Conservation (phyloP, 1,139 yeast genomes). For the Saccharomycopsis crataegensis region DNA sequence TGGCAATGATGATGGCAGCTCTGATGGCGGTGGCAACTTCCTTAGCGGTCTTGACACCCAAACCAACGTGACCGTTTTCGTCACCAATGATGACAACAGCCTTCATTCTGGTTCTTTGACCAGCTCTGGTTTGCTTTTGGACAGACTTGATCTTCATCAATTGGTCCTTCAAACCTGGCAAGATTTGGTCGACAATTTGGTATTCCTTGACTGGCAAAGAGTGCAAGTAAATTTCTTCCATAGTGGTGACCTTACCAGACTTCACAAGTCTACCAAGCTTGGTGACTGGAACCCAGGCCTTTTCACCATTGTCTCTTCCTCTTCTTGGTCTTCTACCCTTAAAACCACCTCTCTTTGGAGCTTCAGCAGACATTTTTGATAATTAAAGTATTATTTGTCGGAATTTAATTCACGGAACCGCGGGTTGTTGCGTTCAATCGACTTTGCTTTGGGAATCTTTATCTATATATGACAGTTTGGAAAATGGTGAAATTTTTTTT, state of each 20-base stretch:
- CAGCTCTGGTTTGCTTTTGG: constrained; percentile 99
- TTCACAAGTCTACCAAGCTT: constrained; percentile 99
- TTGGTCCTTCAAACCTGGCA: constrained; percentile 95
- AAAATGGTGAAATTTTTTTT: background rate
- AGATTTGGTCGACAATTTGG: constrained; percentile 96
- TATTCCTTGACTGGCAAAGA: constrained; percentile 98
- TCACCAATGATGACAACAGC: constrained; percentile 99
- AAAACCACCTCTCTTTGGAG: constrained; percentile 58
- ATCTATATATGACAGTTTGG: background rate
- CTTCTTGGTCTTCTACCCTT: constrained; percentile 55
- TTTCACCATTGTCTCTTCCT: constrained; percentile 77
- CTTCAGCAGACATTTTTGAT: constrained; percentile 45
- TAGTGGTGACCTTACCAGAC: constrained; percentile 94
- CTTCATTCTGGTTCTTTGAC: constrained; percentile 99
- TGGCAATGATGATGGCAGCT: constrained; percentile 99
- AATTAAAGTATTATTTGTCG: constrained; percentile 18
- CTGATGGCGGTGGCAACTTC: constrained; percentile 99
- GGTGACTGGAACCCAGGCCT: constrained; percentile 99
- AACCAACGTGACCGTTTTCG: constrained; percentile 99
- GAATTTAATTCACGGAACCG: constrained; percentile 23
- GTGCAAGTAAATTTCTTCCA: constrained; percentile 99
- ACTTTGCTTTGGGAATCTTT: constrained; percentile 6
- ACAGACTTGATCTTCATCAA: constrained; percentile 99
- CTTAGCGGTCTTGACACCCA: constrained; percentile 99
- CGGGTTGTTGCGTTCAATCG: constrained; percentile 22